Evolutionary conservation across 345 rosid species (phyloP).

Genomic region (Conringia planisiliqua): DNA sequence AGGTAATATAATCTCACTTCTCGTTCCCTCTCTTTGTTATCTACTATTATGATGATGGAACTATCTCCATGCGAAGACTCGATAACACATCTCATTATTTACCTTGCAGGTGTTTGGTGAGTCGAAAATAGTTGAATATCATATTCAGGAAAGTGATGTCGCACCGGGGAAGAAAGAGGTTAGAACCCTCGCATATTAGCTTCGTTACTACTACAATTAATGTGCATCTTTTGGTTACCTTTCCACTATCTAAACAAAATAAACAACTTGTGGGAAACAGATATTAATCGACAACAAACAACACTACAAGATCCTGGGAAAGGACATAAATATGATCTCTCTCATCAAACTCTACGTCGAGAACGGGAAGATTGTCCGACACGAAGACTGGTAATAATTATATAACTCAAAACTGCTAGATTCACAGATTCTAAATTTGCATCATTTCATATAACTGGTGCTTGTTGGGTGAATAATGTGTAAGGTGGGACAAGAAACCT

Average conservation of each 20-base stretch:
- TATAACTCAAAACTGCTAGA: background rate
- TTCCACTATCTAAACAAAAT: background rate
- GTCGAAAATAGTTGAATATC: slow-evolving; percentile 70
- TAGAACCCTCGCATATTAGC: background rate
- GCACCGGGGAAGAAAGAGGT: slow-evolving; percentile 71
- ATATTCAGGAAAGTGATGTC: slow-evolving; percentile 43
- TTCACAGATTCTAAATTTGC: background rate
- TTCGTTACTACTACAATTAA: background rate
- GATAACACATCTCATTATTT: background rate
- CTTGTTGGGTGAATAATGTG: background rate
- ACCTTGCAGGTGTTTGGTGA: slow-evolving; percentile 65
- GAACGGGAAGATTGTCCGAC: slow-evolving; percentile 77
- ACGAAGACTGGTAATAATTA: slow-evolving; percentile 72
- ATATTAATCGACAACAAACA: slow-evolving; percentile 81
- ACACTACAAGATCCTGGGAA: slow-evolving; percentile 72
- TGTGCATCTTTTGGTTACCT: background rate
- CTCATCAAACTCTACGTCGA: slow-evolving; percentile 66
- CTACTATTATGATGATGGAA: background rate
- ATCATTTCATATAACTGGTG: background rate
- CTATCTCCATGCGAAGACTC: background rate
- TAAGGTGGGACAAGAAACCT: slow-evolving; percentile 94
- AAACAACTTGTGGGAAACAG: slow-evolving; percentile 35
- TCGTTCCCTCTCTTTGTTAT: background rate
- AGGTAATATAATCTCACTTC: slow-evolving; percentile 38
- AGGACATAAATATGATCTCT: slow-evolving; percentile 66